Evolutionary conservation across 2,329 filamentous ascomycete genomes (phyloP).

Genomic region (Tolypocladium amazonense): DNA sequence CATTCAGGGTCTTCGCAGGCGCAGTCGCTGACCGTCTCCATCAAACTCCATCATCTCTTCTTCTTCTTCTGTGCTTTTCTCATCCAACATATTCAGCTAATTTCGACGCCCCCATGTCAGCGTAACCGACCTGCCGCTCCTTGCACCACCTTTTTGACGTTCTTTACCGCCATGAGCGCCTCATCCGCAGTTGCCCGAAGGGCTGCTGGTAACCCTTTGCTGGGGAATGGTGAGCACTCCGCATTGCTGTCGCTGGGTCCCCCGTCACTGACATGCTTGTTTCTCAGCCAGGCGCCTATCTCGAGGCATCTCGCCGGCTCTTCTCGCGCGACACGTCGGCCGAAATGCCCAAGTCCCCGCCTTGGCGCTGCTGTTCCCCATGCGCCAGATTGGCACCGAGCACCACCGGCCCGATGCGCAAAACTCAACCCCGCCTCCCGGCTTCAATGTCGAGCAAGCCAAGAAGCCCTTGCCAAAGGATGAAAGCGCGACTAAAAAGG

Average conservation of each 20-base stretch:
- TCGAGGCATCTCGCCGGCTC: slow-evolving; percentile 33
- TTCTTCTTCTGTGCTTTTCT: not conserved
- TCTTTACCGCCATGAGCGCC: slow-evolving; percentile 37
- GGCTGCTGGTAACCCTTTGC: slow-evolving; percentile 41
- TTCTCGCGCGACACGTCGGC: slow-evolving; percentile 35
- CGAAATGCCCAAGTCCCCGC: slow-evolving; percentile 36
- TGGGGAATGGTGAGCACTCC: slow-evolving; percentile 32
- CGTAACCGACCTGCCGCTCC: not conserved
- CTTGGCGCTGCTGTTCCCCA: slow-evolving; percentile 46
- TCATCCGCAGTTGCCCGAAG: slow-evolving; percentile 44
- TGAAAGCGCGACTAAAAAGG: slow-evolving; percentile 19
- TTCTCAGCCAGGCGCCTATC: slow-evolving; percentile 34
- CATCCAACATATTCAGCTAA: not conserved
- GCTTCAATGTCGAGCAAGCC: slow-evolving; percentile 82
- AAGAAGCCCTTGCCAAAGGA: slow-evolving; percentile 70
- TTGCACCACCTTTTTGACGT: not conserved
- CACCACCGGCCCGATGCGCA: slow-evolving; percentile 40
- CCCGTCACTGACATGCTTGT: slow-evolving; percentile 7
- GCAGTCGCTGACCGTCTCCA: not conserved
- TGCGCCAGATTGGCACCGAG: slow-evolving; percentile 47
- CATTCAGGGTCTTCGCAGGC: not conserved
- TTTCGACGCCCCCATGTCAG: not conserved
- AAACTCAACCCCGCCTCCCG: slow-evolving; percentile 64
- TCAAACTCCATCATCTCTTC: not conserved
- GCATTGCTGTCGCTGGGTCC: too few relatives aligned